Conservation (phyloP, 2,329 filamentous ascomycete species). For the Coniochaeta ligniaria region DNA sequence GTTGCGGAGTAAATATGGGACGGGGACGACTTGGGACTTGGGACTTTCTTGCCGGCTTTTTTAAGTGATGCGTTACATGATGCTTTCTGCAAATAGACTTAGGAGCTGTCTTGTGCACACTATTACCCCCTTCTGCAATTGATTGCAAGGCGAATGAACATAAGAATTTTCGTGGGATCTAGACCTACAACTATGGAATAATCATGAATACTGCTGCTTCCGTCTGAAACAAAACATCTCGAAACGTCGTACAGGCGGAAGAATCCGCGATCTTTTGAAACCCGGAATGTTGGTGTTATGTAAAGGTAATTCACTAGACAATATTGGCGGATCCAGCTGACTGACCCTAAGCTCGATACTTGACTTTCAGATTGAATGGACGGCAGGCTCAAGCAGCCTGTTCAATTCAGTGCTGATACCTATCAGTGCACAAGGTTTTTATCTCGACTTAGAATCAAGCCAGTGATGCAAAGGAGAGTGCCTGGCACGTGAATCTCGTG, state of each 20-base stretch:
- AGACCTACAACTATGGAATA: background rate
- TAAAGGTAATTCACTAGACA: no score
- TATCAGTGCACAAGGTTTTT: background rate
- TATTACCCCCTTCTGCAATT: background rate
- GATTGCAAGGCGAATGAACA: background rate
- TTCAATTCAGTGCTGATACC: background rate
- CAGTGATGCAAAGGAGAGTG: background rate
- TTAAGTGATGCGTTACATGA: background rate
- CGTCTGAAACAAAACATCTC: background rate
- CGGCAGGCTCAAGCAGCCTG: background rate
- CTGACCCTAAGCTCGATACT: background rate
- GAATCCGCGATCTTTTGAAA: background rate
- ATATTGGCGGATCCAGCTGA: no score
- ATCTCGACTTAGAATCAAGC: background rate
- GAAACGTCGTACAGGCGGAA: background rate
- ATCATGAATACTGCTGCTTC: no score
- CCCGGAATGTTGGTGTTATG: background rate
- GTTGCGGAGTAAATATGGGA: conserved; percentile 6
- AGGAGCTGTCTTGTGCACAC: background rate
- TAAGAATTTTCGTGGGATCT: background rate
- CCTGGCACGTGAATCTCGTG: background rate
- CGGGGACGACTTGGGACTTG: no score
- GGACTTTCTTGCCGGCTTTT: background rate
- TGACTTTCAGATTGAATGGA: background rate
- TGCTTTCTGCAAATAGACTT: background rate